Conservation (phyloP, 2,329 filamentous ascomycete species). For the Fusarium sp. region DNA sequence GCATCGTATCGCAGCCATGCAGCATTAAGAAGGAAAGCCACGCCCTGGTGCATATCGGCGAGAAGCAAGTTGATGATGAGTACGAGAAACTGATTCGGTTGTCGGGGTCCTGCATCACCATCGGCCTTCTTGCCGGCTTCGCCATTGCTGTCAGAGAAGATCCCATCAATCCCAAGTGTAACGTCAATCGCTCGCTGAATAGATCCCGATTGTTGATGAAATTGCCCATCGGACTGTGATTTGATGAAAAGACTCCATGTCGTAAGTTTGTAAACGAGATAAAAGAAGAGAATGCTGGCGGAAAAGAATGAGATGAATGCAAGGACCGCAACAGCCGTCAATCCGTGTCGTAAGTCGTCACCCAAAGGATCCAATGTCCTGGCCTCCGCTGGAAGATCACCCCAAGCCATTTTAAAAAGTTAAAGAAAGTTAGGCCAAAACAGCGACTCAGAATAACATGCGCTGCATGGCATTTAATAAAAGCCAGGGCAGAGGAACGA, state of each 20-base stretch:
- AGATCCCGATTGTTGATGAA: conserved; percentile 13
- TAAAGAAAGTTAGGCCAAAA: neutral
- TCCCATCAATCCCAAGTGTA: conserved; percentile 51
- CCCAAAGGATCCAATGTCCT: conserved; percentile 43
- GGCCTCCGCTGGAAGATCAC: conserved; percentile 33
- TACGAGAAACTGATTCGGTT: conserved; percentile 74
- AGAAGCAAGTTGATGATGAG: conserved; percentile 76
- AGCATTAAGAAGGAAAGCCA: conserved; percentile 72
- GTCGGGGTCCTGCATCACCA: conserved; percentile 38
- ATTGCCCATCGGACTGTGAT: conserved; percentile 8
- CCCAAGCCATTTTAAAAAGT: conserved; percentile 40
- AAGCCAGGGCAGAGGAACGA: no score
- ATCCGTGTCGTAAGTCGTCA: conserved; percentile 39
- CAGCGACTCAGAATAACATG: neutral
- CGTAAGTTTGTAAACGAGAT: conserved; percentile 48
- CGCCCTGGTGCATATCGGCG: conserved; percentile 74
- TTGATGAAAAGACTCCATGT: conserved; percentile 45
- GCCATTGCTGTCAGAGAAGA: conserved; percentile 41
- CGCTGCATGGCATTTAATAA: neutral
- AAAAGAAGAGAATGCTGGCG: conserved; percentile 46
- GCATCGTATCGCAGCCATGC: conserved; percentile 66
- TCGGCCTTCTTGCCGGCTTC: neutral
- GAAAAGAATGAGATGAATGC: conserved; percentile 49
- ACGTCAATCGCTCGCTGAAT: conserved; percentile 49
- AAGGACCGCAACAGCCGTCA: conserved; percentile 47